A percentile compares a stretch with the other conserved stretches of the same genome.
These are phyloP conservation scores for Eudorina sp. DNA, from an alignment of 139 green algal genomes.

Conservation along the genomic window DNA sequence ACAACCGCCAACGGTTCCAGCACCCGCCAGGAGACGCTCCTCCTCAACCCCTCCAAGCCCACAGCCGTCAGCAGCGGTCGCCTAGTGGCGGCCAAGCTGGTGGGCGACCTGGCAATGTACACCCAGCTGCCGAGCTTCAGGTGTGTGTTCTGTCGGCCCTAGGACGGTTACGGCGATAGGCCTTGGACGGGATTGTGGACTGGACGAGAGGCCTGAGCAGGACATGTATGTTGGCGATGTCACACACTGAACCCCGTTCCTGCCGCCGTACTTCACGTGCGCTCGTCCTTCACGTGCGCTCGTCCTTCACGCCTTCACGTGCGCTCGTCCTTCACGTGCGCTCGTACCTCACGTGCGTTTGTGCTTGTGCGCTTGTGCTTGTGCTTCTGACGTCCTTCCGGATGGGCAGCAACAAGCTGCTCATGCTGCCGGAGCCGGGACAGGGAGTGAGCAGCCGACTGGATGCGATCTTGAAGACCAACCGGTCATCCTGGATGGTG, in stretches of 20 bases:
- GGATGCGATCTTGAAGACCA: constrained; percentile 60
- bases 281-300: no score
- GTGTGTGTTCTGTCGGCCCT: no score
- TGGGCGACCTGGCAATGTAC: constrained; percentile 87
- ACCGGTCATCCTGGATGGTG: constrained; percentile 82
- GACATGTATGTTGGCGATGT: no score
- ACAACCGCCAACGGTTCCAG: neutral
- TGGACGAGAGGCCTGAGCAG: no score
- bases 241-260: no score
- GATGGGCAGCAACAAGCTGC: constrained; percentile 60
- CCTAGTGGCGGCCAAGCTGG: constrained; percentile 70
- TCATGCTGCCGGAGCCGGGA: constrained; percentile 69
- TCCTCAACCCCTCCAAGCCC: constrained; percentile 72
- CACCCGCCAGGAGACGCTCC: constrained; percentile 54
- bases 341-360: no score
- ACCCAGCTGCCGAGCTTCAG: constrained; percentile 72
- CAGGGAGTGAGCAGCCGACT: neutral
- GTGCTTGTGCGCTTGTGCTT: no score
- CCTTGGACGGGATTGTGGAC: no score
- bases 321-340: no score
- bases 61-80: constrained; percentile 50
- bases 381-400: neutral
- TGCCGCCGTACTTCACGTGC: no score
- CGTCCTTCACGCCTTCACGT: no score
- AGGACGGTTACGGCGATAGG: no score